phyloP scores from a whole-genome alignment of 1,139 yeast species.

The Hemisphaericaspora lyxosophila region DNA sequence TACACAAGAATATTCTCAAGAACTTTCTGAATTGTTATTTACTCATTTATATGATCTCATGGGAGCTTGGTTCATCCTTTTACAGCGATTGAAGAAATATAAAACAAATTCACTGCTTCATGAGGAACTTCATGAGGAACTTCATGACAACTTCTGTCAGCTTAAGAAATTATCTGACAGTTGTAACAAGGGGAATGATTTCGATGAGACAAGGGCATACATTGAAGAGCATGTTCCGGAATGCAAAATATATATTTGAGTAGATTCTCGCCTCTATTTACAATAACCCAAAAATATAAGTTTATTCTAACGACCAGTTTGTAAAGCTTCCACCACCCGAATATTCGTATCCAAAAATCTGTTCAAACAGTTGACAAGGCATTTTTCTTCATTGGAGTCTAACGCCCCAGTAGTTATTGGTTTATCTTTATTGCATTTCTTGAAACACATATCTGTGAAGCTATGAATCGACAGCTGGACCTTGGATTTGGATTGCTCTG shows the following conservation, averaged over 20 bases:
- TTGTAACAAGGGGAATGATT: constrained; percentile 9
- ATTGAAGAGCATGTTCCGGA: constrained; percentile 1
- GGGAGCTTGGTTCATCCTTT: constrained; percentile 30
- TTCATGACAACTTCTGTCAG: constrained; percentile 8
- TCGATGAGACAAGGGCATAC: constrained; percentile 8
- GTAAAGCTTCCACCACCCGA: constrained; percentile 65
- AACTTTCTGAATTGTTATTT: constrained; percentile 20
- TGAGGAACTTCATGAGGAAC: constrained; percentile 2
- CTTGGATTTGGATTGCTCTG: constrained; percentile 84
- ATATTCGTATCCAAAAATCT: constrained; percentile 86
- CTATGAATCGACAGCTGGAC: constrained; percentile 83
- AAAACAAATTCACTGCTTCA: constrained; percentile 8
- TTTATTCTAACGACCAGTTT: constrained; percentile 25
- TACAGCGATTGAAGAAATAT: constrained; percentile 8
- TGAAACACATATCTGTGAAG: constrained; percentile 89
- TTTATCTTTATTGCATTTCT: constrained; percentile 64
- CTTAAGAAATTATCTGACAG: constrained; percentile 6
- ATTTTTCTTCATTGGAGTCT: constrained; percentile 61
- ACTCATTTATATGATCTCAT: constrained; percentile 37
- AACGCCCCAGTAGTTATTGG: constrained; percentile 54
- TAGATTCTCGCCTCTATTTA: neutral
- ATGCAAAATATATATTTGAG: constrained; percentile 1
- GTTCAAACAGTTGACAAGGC: constrained; percentile 79
- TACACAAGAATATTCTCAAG: constrained; percentile 10
- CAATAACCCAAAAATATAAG: neutral